Conservation (phyloP, 352 stramenopile species). For the Globisporangium nagaii region DNA sequence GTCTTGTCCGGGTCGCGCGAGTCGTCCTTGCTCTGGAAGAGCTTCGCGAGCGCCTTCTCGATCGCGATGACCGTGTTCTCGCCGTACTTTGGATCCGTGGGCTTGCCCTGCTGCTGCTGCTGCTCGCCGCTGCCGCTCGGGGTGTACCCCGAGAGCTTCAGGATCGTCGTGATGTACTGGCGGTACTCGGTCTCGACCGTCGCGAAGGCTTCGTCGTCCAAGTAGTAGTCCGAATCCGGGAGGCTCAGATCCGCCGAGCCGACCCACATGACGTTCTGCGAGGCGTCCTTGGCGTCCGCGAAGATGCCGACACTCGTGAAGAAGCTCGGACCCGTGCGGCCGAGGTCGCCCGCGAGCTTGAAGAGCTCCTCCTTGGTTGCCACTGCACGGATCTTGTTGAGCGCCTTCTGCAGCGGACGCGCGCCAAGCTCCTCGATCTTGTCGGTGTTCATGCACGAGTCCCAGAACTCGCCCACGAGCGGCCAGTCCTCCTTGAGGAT, state of each 20-base stretch:
- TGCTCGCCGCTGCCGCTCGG: no score
- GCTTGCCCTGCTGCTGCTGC: constrained; percentile 3
- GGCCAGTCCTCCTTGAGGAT: constrained; percentile 63
- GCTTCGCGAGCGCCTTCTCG: constrained; percentile 54
- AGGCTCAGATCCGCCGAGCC: constrained; percentile 70
- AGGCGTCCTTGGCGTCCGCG: constrained; percentile 65
- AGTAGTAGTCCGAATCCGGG: constrained; percentile 88
- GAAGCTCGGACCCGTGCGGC: constrained; percentile 35
- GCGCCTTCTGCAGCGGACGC: constrained; percentile 27
- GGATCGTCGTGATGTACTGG: no score
- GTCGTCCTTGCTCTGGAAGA: constrained; percentile 34
- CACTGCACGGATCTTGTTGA: constrained; percentile 30
- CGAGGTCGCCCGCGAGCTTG: constrained; percentile 32
- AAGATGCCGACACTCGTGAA: constrained; percentile 61
- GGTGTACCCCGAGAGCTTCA: no score
- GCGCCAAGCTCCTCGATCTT: constrained; percentile 36
- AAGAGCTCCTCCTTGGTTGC: constrained; percentile 35
- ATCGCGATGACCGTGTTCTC: constrained; percentile 51
- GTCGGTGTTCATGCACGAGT: constrained; percentile 58
- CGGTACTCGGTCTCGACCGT: no score
- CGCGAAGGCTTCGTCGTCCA: no score
- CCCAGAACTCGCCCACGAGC: constrained; percentile 49
- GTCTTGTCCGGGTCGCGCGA: no score
- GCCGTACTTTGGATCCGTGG: neutral
- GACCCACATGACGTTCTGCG: constrained; percentile 71